Base-by-base conservation (phyloP, 768 basidiomycete genomes). In the Serpula lacrymans region DNA sequence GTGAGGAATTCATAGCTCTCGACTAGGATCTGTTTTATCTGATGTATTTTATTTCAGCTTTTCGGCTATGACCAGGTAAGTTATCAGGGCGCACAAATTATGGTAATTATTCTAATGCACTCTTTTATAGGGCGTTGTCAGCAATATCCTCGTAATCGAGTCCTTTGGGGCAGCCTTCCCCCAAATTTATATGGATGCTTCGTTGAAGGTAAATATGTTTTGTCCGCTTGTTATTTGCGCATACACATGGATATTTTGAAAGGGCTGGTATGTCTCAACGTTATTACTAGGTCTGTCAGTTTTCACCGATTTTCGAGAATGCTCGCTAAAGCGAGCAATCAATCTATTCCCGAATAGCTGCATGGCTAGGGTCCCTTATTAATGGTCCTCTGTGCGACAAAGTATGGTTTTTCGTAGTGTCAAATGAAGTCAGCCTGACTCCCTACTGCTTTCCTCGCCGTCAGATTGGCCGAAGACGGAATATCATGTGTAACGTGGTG, bases 91-190 rank as follows among this genome's bases (percentile, higher is more conserved):
- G 17, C 13, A 38, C 25, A 14, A 14, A 33, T 33, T n/a, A 33
- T 14, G 6, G n/a, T n/a, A n/a, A n/a, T n/a, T n/a, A n/a, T n/a
- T n/a, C n/a, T n/a, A n/a, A n/a, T 33, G 31, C n/a, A 33, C 6
- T 38, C 11, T 3, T n/a, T 26, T 12, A 17, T 18, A 59, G 61
- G 59, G 58, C 5, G 61, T 61, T 29, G 50, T 63, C 26, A 56
- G 56, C 16, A 56, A 54, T 20, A 60, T 63, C n/a, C 61, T 61
- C 9, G 55, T 52, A 8, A 61, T 63, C 26, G 55, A 61, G 25
- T 63, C 59, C 23, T 61, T 61, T 14, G 59, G 60, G n/a, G 59
- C 59, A 14, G 52, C 56, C 20, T 61, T 63, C 42, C 59, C 59
- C 17, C 50, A 45, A 5, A 56, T 61, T 11, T 61, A 61, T 41